Conservation (phyloP, 129 eudicot species). For the Artemisia tridentata region DNA sequence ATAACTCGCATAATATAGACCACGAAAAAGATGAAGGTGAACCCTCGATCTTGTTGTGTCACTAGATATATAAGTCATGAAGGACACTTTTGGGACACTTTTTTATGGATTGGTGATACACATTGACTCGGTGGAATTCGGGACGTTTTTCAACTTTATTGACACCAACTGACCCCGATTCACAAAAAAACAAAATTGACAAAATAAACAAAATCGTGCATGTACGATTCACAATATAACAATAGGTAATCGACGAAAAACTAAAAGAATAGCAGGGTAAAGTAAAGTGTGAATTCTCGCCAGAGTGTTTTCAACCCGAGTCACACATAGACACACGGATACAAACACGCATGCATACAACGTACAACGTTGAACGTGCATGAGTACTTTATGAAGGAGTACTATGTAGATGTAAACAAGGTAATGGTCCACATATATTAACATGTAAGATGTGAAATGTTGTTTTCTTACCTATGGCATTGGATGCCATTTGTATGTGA, state of each 20-base stretch:
- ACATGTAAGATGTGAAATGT: not conserved
- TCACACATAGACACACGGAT: not conserved
- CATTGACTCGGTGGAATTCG: no score
- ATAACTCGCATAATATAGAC: no score
- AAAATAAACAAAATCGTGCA: no score
- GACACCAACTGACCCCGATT: no score
- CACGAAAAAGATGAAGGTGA: no score
- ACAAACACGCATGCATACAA: not conserved
- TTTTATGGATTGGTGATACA: no score
- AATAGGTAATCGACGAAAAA: not conserved
- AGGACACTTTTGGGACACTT: no score
- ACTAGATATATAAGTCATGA: no score
- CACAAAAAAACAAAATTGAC: no score
- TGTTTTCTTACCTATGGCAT: constrained; percentile 20
- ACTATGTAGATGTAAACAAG: constrained; percentile 11
- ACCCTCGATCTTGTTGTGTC: no score
- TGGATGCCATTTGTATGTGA: constrained; percentile 38
- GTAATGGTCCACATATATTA: constrained; percentile 31
- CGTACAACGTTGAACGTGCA: not conserved
- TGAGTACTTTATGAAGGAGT: constrained; percentile 12
- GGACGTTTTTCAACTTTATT: no score
- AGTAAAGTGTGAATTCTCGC: not conserved
- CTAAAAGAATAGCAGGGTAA: not conserved
- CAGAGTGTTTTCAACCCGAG: not conserved
- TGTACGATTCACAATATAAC: not conserved